A percentile compares a stretch with the other conserved stretches of the same genome.
phyloP scores from a whole-genome alignment of 495 filamentous ascomycete genomes.

The Daldinia childiae region DNA sequence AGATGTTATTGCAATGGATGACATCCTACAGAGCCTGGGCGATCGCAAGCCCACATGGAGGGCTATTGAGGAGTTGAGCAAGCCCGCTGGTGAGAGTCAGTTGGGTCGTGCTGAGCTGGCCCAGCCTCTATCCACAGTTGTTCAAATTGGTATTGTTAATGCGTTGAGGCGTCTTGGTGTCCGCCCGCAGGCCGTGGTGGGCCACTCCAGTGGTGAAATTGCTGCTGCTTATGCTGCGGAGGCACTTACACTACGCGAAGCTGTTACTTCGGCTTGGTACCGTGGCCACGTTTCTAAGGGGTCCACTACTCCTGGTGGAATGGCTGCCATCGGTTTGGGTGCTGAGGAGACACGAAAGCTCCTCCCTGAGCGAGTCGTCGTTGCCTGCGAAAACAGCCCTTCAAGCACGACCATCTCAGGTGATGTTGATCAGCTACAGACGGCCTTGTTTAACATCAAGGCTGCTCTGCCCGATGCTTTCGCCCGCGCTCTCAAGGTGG shows the following conservation, averaged over 20 bases:
- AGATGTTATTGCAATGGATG: background rate
- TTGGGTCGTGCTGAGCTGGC: slow-evolving; percentile 39
- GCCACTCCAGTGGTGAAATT: slow-evolving; percentile 55
- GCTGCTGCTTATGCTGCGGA: slow-evolving; percentile 52
- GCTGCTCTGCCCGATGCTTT: background rate
- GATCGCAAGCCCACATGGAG: background rate
- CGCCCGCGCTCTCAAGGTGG: background rate
- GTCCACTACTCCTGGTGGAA: slow-evolving; percentile 37
- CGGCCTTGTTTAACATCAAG: background rate
- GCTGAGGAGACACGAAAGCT: background rate
- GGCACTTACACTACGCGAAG: slow-evolving; percentile 28
- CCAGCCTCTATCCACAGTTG: slow-evolving; percentile 53
- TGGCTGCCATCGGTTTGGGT: slow-evolving; percentile 48
- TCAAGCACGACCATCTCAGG: slow-evolving; percentile 50
- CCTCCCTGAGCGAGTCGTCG: background rate
- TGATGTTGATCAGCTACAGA: slow-evolving; percentile 11
- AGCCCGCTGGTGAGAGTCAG: background rate
- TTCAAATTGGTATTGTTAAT: slow-evolving; percentile 60
- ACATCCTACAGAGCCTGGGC: background rate
- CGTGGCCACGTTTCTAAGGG: slow-evolving; percentile 30
- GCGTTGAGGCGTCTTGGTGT: slow-evolving; percentile 57
- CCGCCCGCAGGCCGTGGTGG: slow-evolving; percentile 46
- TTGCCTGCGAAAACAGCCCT: slow-evolving; percentile 55
- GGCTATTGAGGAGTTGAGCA: background rate
- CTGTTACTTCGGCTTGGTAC: slow-evolving; percentile 42